Conservation (phyloP, 2,329 filamentous ascomycete genomes). For the Whalleya microplaca region DNA sequence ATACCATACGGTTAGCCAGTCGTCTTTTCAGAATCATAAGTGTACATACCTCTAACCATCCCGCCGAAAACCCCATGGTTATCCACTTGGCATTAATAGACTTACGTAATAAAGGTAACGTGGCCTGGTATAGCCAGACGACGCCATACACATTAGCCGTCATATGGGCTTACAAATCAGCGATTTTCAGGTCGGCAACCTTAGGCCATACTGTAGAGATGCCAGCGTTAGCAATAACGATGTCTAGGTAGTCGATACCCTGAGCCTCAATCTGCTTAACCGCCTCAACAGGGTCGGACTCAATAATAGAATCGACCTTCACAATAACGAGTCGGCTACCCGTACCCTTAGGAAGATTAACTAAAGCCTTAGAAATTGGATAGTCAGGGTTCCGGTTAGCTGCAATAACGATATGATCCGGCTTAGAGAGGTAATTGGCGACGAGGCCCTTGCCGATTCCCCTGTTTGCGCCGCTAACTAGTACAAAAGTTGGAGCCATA, state of each 20-base stretch:
- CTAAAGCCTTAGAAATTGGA: slow-evolving; percentile 35
- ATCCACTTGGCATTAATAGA: slow-evolving; percentile 41
- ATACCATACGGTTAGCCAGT: background rate
- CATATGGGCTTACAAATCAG: slow-evolving; percentile 43
- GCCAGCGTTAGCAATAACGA: slow-evolving; percentile 58
- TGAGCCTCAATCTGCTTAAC: slow-evolving; percentile 36
- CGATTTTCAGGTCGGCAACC: slow-evolving; percentile 38
- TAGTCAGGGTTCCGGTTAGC: slow-evolving; percentile 43
- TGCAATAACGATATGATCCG: slow-evolving; percentile 58
- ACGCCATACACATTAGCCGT: slow-evolving; percentile 48
- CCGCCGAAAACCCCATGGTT: slow-evolving; percentile 41
- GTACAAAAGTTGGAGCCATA: slow-evolving; percentile 34
- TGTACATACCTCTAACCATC: slow-evolving; percentile 13
- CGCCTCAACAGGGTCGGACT: slow-evolving; percentile 39
- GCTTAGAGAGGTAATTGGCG: slow-evolving; percentile 47
- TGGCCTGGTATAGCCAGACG: slow-evolving; percentile 50
- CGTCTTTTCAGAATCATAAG: too few relatives aligned
- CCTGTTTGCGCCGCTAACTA: slow-evolving; percentile 45
- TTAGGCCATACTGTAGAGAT: slow-evolving; percentile 39
- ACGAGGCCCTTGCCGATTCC: slow-evolving; percentile 43
- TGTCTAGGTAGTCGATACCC: slow-evolving; percentile 48
- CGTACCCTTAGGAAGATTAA: slow-evolving; percentile 39
- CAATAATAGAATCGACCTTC: slow-evolving; percentile 45
- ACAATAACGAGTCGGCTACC: slow-evolving; percentile 45
- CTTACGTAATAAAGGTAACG: slow-evolving; percentile 42